These are phyloP conservation scores for Phylloporus sp. DNA, from an alignment of 768 basidiomycete species.

Conservation along the genomic window DNA sequence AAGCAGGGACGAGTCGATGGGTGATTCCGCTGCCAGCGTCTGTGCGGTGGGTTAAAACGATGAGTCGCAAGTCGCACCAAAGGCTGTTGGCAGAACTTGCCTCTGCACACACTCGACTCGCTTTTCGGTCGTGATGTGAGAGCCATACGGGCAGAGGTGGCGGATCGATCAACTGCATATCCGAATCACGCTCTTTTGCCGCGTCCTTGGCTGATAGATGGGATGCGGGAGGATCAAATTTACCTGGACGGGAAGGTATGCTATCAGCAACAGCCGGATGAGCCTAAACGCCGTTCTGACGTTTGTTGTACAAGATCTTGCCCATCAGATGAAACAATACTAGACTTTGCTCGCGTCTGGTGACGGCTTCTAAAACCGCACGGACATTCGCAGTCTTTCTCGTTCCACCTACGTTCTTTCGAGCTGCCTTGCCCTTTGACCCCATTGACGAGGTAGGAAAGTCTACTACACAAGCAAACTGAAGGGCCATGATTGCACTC, in stretches of 20 bases:
- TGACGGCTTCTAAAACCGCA: conserved; percentile 64
- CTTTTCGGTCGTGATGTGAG: conserved; percentile 51
- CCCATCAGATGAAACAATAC: conserved; percentile 90
- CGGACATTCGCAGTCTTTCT: conserved; percentile 19
- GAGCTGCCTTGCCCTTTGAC: conserved; percentile 27
- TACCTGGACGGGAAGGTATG: conserved; percentile 46
- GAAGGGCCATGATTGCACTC: conserved; percentile 87
- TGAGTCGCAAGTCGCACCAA: background rate
- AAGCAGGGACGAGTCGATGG: conserved; percentile 87
- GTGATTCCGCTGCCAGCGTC: conserved; percentile 76
- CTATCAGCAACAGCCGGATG: background rate
- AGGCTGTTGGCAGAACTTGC: conserved; percentile 35
- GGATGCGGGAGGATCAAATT: conserved; percentile 58
- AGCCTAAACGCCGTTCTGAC: conserved; percentile 35
- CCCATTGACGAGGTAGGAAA: conserved; percentile 14
- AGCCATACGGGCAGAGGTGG: conserved; percentile 57
- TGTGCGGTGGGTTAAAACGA: conserved; percentile 23
- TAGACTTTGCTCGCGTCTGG: conserved; percentile 79
- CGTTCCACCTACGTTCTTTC: conserved; percentile 23
- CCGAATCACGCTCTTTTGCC: conserved; percentile 53
- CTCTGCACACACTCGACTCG: conserved; percentile 75
- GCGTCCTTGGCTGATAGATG: conserved; percentile 59
- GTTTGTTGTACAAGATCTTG: conserved; percentile 92
- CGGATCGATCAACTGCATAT: conserved; percentile 50
- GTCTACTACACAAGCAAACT: conserved; percentile 67